Base-by-base conservation (phyloP, 768 basidiomycete genomes). In the Sarcodon aspratus region DNA sequence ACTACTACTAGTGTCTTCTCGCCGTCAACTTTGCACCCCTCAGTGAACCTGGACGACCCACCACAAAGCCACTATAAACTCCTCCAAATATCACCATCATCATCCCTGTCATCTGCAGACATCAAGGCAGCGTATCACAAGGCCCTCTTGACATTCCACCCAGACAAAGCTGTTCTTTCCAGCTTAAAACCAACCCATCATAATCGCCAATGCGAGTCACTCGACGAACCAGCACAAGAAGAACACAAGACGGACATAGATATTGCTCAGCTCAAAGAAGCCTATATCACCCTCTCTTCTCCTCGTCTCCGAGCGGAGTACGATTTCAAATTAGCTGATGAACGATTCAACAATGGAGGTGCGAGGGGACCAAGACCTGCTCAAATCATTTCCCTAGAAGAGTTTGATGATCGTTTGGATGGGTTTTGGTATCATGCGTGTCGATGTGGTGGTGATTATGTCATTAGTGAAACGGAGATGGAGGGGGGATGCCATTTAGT, bases 301-400 rank as follows among this genome's bases (percentile, higher is more conserved):
- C 63, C 69, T 0, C 55, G 64, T 13, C 64, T 68, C 9, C 76
- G 86, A 1, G 61, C 65, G 13, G 59, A 62, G 48, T 81, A 86
- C 54, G 81, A 90, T 49, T 53, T 55, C 27, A 27, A 42, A 27
- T 27, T 42, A 3, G 15, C 40, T 27, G 15, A 9, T 42, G 9
- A 13, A 9, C 40, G 9, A 9, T 8, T 27, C 3, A 27, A 27
- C 21, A 27, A 13, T 13, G 9, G 53, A n/a, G 52, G 50, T 21
- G 17, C 52, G 12, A 46, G 54, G 3, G 70, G 66, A 3, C 78
- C 81, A 7, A 70, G 89, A 46, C 86, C 89, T 4, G 86, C 89
- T 0, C 81, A 89, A 52, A 65, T 87, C 13, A 66, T 91, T 35
- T 91, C 89, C 2, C 67, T 92, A 36, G 85, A 85, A 43, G 85